Base-by-base conservation (phyloP, 2,329 filamentous ascomycete species). In the Fusarium tupiense region DNA sequence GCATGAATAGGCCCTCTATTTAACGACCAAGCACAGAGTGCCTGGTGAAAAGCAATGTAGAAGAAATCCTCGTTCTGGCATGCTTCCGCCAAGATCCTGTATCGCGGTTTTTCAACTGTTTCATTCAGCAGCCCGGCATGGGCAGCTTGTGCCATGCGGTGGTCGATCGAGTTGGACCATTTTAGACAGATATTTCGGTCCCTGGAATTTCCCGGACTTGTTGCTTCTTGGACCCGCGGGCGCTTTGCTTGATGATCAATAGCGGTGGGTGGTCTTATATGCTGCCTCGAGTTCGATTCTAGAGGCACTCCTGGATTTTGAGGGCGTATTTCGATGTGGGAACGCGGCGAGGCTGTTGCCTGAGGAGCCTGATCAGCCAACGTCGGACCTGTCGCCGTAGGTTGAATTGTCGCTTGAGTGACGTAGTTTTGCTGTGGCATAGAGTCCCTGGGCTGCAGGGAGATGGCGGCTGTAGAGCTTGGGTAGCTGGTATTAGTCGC, bases 41-140 rank as follows among this genome's bases (percentile, higher is more conserved):
- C 67, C 77, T 93, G 91, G 77, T 93, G 92, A 19, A 93, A 79
- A 11, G 87, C 84, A 57, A 94, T 75, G 78, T 92, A 95, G 77
- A 93, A 89, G 53, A 84, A 71, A 79, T 95, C 93, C 9, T 86
- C 80, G 1, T 79, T 75, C 4, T 71, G 49, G 72, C 90, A 92
- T 3, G 92, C 92, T 31, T 89, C 83, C 33, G 73, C 77, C 19
- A 95, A 82, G 13, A 93, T 84, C n/a, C 79, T 72, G 40, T 90
- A 83, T 37, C 92, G 86, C 31, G 83, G 83, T 50, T 78, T 76
- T 67, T 89, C 88, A 5, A 86, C 75, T 44, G 57, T 56, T n/a
- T 73, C 72, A 61, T 80, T 80, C 26, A 80, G 72, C 37, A 31
- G 57, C 26, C 62, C 68, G 29, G 52, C 46, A 26, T 41, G 67